Evolutionary conservation across 1,139 yeast species (phyloP).

Genomic region (Debaryomyces subglobosus): DNA sequence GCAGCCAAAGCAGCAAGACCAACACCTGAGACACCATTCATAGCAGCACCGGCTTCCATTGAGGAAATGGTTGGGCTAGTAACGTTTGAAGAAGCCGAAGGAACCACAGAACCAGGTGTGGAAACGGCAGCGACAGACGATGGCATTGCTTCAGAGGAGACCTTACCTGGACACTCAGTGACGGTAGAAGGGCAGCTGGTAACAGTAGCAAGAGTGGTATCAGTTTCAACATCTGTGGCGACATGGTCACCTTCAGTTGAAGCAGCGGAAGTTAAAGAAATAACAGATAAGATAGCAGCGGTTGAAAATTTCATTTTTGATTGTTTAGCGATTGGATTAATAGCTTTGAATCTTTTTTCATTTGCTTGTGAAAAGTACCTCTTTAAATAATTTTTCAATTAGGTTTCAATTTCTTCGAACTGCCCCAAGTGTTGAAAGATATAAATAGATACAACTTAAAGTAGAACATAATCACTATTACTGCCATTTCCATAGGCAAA

Average conservation of each 20-base stretch:
- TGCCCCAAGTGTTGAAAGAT: not conserved
- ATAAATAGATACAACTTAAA: not conserved
- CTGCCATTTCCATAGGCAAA: not conserved
- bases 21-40: slow-evolving; percentile 21
- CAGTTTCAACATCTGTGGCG: slow-evolving; percentile 24
- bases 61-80: slow-evolving; percentile 21
- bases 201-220: slow-evolving; percentile 32
- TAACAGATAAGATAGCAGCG: slow-evolving; percentile 3
- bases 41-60: slow-evolving; percentile 21
- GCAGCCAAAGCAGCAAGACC: slow-evolving; percentile 37
- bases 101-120: not conserved
- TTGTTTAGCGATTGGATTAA: slow-evolving; percentile 1
- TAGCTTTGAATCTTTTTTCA: not conserved
- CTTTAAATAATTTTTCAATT: not conserved
- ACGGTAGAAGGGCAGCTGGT: slow-evolving; percentile 32
- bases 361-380: not conserved
- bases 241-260: slow-evolving; percentile 11
- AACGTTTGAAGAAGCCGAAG: slow-evolving; percentile 9
- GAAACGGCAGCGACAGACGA: slow-evolving; percentile 8
- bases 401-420: not conserved
- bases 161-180: slow-evolving; percentile 32
- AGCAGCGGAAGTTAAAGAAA: slow-evolving; percentile 18
- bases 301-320: slow-evolving; percentile 7
- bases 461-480: not conserved
- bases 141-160: slow-evolving; percentile 12